These are phyloP conservation scores for Rhizopus sp. DNA, from an alignment of 371 early-diverging fungal species.

Conservation along the genomic window DNA sequence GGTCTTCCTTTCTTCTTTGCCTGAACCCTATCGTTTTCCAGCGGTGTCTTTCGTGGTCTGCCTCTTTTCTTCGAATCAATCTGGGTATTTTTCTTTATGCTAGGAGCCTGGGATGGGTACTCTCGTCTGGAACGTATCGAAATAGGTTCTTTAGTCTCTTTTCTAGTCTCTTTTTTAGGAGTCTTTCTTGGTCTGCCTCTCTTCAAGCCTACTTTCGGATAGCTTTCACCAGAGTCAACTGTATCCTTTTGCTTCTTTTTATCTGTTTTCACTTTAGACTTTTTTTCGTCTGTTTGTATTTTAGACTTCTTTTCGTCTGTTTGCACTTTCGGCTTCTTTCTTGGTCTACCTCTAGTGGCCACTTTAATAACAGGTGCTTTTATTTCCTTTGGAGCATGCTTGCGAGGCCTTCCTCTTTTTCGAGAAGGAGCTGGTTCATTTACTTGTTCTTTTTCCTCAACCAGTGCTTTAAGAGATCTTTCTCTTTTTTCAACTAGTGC, in stretches of 20 bases:
- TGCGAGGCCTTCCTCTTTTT: neutral
- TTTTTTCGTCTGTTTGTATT: neutral
- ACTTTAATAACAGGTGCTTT: neutral
- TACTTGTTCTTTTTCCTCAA: neutral
- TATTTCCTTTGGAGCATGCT: neutral
- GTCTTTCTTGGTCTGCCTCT: constrained; percentile 23
- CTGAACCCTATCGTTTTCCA: neutral
- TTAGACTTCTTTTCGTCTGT: neutral
- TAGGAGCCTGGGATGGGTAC: too few relatives aligned
- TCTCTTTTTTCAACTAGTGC: neutral
- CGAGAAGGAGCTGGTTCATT: neutral
- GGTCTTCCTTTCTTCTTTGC: neutral
- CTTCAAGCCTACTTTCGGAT: constrained; percentile 1
- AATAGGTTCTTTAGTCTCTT: too few relatives aligned
- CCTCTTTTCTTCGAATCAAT: constrained; percentile 1
- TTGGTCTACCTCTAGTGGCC: neutral
- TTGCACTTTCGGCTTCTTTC: neutral
- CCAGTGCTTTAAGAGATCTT: neutral
- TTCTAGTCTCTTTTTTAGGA: neutral
- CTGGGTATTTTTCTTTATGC: neutral
- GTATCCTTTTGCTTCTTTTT: neutral
- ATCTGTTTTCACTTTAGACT: neutral
- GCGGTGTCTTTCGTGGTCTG: neutral
- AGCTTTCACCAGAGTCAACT: neutral
- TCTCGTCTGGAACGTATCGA: too few relatives aligned